These are phyloP conservation scores for Chrysanthemum makinoi DNA, from an alignment of 129 eudicot genomes.

Conservation along the genomic window DNA sequence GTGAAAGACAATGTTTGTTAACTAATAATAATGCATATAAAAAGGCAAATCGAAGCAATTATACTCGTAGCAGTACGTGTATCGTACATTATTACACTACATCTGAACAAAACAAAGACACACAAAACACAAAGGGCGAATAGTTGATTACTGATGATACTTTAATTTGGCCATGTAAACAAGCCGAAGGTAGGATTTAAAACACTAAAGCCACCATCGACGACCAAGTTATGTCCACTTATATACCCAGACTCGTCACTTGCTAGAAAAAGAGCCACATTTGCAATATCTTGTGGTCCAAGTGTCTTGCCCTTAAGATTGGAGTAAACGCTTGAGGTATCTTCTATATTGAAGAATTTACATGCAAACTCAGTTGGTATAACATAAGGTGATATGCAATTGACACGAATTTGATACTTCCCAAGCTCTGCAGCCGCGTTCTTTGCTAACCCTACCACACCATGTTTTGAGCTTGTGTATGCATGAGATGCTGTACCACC, in stretches of 20 bases:
- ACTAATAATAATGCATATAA: no score
- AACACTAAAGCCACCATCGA: slow-evolving; percentile 47
- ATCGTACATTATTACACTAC: no score
- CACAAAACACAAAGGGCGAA: no score
- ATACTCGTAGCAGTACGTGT: no score
- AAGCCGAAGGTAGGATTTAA: slow-evolving; percentile 31
- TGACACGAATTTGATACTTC: slow-evolving; percentile 37
- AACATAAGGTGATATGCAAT: slow-evolving; percentile 38
- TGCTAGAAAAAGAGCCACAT: slow-evolving; percentile 41
- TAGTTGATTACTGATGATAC: no score
- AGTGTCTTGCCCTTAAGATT: slow-evolving; percentile 31
- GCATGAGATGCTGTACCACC: slow-evolving; percentile 36
- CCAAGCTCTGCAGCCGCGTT: slow-evolving; percentile 44
- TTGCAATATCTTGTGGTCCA: slow-evolving; percentile 36
- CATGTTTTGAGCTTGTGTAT: slow-evolving; percentile 52
- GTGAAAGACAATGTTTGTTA: no score
- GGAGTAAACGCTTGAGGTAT: slow-evolving; percentile 15
- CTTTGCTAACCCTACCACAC: slow-evolving; percentile 41
- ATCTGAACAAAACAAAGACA: no score
- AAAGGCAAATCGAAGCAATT: no score
- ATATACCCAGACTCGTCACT: slow-evolving; percentile 50
- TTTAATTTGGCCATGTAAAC: background rate
- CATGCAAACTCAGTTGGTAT: slow-evolving; percentile 21
- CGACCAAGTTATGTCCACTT: slow-evolving; percentile 43
- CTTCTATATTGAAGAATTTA: slow-evolving; percentile 21